Conservation (phyloP, 495 filamentous ascomycete genomes). For the Neurospora tetrasperma region DNA sequence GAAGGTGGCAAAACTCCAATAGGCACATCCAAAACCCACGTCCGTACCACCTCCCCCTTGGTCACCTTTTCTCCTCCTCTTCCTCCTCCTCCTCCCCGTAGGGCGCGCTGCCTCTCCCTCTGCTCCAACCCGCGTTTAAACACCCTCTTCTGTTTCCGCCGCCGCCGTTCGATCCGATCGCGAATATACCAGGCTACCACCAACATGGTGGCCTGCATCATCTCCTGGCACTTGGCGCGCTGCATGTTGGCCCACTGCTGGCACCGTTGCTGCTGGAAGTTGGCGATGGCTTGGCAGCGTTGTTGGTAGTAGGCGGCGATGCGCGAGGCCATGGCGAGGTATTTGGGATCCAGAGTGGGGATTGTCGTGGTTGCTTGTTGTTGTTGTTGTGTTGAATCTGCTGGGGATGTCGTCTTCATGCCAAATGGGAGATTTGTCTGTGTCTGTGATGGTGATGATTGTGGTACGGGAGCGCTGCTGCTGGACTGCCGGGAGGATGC, state of each 20-base stretch:
- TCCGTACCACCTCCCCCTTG: conserved; percentile 23
- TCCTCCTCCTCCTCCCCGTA: neutral
- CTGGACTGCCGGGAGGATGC: neutral
- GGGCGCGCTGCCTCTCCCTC: conserved; percentile 1
- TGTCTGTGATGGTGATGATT: neutral
- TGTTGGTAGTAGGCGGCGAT: conserved; percentile 30
- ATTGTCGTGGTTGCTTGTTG: neutral
- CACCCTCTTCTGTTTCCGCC: conserved; percentile 10
- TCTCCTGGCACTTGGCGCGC: conserved; percentile 26
- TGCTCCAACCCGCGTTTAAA: conserved; percentile 18
- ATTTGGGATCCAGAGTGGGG: conserved; percentile 17
- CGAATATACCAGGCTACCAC: conserved; percentile 30
- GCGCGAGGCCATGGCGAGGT: conserved; percentile 29
- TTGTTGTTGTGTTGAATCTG: neutral
- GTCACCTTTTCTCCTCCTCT: conserved; percentile 7
- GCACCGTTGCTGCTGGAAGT: conserved; percentile 28
- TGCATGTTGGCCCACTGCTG: conserved; percentile 26
- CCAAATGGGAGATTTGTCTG: neutral
- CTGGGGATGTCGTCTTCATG: neutral
- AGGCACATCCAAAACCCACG: conserved; percentile 26
- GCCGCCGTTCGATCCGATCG: conserved; percentile 22
- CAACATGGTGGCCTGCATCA: conserved; percentile 27
- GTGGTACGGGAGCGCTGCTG: neutral
- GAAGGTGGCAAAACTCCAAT: neutral
- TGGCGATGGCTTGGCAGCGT: conserved; percentile 24